Base-by-base conservation (phyloP, 257 asterid species). In the Jacaranda mimosifolia region DNA sequence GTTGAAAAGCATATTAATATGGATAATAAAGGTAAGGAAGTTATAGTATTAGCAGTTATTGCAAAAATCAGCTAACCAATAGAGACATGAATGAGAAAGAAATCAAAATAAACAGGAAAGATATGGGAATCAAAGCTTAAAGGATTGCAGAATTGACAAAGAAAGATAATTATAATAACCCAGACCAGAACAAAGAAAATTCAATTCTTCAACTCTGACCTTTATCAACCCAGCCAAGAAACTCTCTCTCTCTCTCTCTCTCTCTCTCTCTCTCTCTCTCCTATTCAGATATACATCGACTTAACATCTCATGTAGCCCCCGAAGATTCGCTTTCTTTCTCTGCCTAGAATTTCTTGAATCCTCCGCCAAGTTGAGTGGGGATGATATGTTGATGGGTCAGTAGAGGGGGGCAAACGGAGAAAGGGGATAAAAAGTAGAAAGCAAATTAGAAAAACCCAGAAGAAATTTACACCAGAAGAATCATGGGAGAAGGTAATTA, bases 401-500 rank as follows among this genome's bases (percentile, higher is more conserved):
- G 58, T 72, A 66, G 73, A 43, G 59, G 39, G 59, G 39, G 18
- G 63, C 70, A 35, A 67, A 48, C 52, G 62, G 69, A 82, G 52
- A 62, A 43, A 72, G 76, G 67, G 80, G 42, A 40, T 57, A 32
- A 14, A 17, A 36, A 67, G 13, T 36, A 17, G 8, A 26, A 72
- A 71, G 63, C 75, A 3, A 62, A 21, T 19, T 36, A 5, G 7
- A 9, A 19, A 48, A 75, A 13, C 74, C 74, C 36, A 19, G 36
- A 32, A 62, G 45, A 53, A 60, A 7, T 53, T 38, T 63, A 21
- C 78, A 72, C 48, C 67, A 21, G 68, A 18, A 56, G 51, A 69
- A 58, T 74, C 85, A 84, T 84, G 87, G 81, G 79, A 57, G 85
- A 80, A 77, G 85, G 87, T 84, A 60, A 38, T 19, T n/a, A 58